A percentile compares a stretch with the other conserved stretches of the same genome.
These are phyloP conservation scores for Pythium phragmitis DNA, from an alignment of 352 stramenopile species.

Conservation along the genomic window DNA sequence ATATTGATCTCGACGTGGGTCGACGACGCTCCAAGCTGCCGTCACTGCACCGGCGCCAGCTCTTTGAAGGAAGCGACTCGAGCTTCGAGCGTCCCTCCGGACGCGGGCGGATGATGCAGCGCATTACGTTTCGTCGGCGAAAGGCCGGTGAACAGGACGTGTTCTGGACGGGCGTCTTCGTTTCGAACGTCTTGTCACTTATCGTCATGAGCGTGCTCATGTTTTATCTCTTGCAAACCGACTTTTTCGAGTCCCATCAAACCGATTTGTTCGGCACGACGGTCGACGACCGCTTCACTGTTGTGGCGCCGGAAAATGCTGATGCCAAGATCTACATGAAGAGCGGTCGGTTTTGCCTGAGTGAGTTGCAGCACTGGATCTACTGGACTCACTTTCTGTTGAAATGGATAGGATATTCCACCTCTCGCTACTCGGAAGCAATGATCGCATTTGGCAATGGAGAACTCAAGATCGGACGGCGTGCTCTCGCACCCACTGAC, in stretches of 20 bases:
- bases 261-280: slow-evolving; percentile 79
- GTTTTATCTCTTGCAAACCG: slow-evolving; percentile 73
- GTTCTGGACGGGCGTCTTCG: slow-evolving; percentile 76
- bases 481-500: slow-evolving; percentile 47
- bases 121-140: slow-evolving; percentile 61
- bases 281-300: slow-evolving; percentile 79
- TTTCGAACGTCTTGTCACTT: slow-evolving; percentile 71
- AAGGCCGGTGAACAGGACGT: slow-evolving; percentile 45
- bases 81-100: slow-evolving; percentile 29
- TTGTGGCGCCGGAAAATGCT: slow-evolving; percentile 62
- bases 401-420: slow-evolving; percentile 53
- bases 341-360: slow-evolving; percentile 39
- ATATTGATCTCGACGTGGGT: slow-evolving; percentile 32
- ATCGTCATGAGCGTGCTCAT: slow-evolving; percentile 54
- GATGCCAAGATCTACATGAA: slow-evolving; percentile 77
- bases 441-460: slow-evolving; percentile 71
- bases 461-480: slow-evolving; percentile 58
- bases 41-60: slow-evolving; percentile 40
- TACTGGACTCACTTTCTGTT: background rate
- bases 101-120: slow-evolving; percentile 41
- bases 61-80: slow-evolving; percentile 50
- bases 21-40: slow-evolving; percentile 32
- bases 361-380: background rate
- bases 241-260: slow-evolving; percentile 83
- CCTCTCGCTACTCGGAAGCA: slow-evolving; percentile 62